Evolutionary conservation across 2,329 filamentous ascomycete species (phyloP).

Genomic region (Xylariomycetidae sp.): DNA sequence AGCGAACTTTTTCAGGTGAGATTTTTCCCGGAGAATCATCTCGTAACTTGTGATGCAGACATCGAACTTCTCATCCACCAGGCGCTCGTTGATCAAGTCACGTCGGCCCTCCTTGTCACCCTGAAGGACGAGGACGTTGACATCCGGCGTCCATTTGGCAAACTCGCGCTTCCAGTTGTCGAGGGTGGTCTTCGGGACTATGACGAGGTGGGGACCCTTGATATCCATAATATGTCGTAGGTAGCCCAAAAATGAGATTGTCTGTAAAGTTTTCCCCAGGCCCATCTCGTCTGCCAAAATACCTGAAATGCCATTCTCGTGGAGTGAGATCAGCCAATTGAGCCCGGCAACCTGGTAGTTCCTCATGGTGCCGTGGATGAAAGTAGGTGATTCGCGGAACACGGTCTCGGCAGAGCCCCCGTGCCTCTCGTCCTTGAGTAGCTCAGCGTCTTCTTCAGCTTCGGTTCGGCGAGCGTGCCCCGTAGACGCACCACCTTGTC

Average conservation of each 20-base stretch:
- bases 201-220: slow-evolving; percentile 84
- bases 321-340: slow-evolving; percentile 96
- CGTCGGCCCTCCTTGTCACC: slow-evolving; percentile 92
- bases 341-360: slow-evolving; percentile 95
- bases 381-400: slow-evolving; percentile 91
- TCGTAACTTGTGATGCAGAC: slow-evolving; percentile 98
- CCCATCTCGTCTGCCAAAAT: slow-evolving; percentile 99
- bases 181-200: slow-evolving; percentile 92
- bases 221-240: slow-evolving; percentile 86
- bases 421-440: slow-evolving; percentile 79
- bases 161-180: slow-evolving; percentile 99
- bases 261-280: slow-evolving; percentile 94
- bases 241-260: slow-evolving; percentile 94
- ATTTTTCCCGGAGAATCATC: slow-evolving; percentile 95
- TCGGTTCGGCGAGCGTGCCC: slow-evolving; percentile 84
- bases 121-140: slow-evolving; percentile 89
- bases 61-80: slow-evolving; percentile 94
- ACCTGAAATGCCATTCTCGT: slow-evolving; percentile 97
- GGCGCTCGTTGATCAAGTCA: slow-evolving; percentile 78
- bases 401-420: slow-evolving; percentile 82
- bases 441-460: slow-evolving; percentile 94
- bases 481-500: slow-evolving; percentile 78
- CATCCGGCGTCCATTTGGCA: slow-evolving; percentile 87
- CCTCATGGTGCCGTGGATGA: slow-evolving; percentile 83
- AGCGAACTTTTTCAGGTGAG: slow-evolving; percentile 92